These are phyloP conservation scores for Parsonsia alboflavescens DNA, from an alignment of 257 asterid genomes.

Conservation along the genomic window DNA sequence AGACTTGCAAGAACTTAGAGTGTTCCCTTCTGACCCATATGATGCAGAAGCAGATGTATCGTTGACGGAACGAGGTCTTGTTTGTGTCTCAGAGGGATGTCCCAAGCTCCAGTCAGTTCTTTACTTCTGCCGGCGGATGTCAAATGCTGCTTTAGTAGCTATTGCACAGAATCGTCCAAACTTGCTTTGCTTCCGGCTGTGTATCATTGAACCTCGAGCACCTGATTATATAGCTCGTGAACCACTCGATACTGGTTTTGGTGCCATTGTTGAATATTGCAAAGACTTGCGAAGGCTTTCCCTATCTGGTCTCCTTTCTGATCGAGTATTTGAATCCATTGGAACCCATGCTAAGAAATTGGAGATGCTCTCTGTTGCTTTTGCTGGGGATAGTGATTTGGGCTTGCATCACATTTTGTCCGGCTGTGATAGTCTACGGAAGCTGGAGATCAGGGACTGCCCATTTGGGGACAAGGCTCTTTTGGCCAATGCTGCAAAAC, in stretches of 20 bases:
- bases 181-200: slow-evolving; percentile 70
- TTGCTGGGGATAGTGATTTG: slow-evolving; percentile 91
- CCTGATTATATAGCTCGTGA: slow-evolving; percentile 76
- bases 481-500: slow-evolving; percentile 88
- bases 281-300: slow-evolving; percentile 82
- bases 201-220: slow-evolving; percentile 71
- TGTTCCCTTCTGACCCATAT: slow-evolving; percentile 91
- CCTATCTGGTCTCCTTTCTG: slow-evolving; percentile 78
- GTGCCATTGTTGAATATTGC: slow-evolving; percentile 84
- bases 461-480: slow-evolving; percentile 97
- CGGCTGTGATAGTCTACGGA: slow-evolving; percentile 84
- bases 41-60: slow-evolving; percentile 73
- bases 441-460: slow-evolving; percentile 90
- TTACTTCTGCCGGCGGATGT: slow-evolving; percentile 94
- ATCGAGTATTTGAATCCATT: slow-evolving; percentile 64
- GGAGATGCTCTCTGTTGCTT: slow-evolving; percentile 95
- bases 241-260: slow-evolving; percentile 84
- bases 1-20: slow-evolving; percentile 79
- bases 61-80: slow-evolving; percentile 88
- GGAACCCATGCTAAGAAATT: slow-evolving; percentile 82
- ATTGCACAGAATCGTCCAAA: slow-evolving; percentile 75
- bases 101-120: slow-evolving; percentile 85
- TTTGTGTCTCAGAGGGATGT: slow-evolving; percentile 85
- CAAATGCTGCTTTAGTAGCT: slow-evolving; percentile 75
- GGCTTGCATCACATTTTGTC: slow-evolving; percentile 85